A percentile compares a stretch with the other conserved stretches of the same genome.
These are phyloP conservation scores for Sarocladium kiliense DNA, from an alignment of 2,329 filamentous ascomycete species.

Conservation along the genomic window DNA sequence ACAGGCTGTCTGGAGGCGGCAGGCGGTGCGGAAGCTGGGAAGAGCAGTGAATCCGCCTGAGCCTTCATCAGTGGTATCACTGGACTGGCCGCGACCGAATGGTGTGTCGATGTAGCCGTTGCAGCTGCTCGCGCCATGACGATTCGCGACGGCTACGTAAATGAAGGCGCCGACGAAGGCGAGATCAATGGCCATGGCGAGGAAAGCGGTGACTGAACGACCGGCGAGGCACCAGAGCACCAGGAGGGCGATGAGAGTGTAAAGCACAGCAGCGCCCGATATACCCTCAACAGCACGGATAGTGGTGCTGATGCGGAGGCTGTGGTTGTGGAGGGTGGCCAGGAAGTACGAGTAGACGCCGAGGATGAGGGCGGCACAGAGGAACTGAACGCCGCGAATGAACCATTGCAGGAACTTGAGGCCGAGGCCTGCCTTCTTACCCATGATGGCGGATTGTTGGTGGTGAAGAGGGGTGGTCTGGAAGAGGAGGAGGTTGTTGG, in stretches of 20 bases:
- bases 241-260: conserved; percentile 66
- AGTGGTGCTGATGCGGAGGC: conserved; percentile 57
- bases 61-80: conserved; percentile 39
- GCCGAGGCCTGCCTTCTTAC: conserved; percentile 35
- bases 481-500: background rate
- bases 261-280: conserved; percentile 67
- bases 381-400: conserved; percentile 69
- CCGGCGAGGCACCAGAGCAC: conserved; percentile 78
- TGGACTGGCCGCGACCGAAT: conserved; percentile 59
- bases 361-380: conserved; percentile 67
- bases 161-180: conserved; percentile 73
- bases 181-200: conserved; percentile 72
- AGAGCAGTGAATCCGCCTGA: conserved; percentile 40
- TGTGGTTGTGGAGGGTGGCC: conserved; percentile 61
- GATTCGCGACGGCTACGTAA: conserved; percentile 73
- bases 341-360: conserved; percentile 84
- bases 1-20: conserved; percentile 68
- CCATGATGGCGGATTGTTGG: conserved; percentile 20
- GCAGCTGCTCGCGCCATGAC: conserved; percentile 64
- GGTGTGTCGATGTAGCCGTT: conserved; percentile 53
- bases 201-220: conserved; percentile 62
- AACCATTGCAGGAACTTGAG: conserved; percentile 67
- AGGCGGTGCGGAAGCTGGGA: conserved; percentile 50
- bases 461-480: background rate
- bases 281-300: conserved; percentile 74